Percentiles rank a stretch among this genome's conserved stretches.
phyloP scores from a whole-genome alignment of 176 grass and related monocot species.

The Carex myosuroides region DNA sequence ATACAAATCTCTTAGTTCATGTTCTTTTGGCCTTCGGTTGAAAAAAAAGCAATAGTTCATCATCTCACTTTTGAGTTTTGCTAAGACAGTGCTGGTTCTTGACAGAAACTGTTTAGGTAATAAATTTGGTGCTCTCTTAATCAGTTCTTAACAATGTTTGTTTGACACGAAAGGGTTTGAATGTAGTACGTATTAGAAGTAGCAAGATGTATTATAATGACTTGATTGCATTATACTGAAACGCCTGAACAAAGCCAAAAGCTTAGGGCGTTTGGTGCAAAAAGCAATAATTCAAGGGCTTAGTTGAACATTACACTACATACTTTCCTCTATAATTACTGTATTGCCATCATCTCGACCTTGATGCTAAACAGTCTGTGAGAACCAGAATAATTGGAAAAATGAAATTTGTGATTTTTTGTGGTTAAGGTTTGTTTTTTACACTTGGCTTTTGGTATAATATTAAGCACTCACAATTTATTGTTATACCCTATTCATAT shows the following conservation, averaged over 20 bases:
- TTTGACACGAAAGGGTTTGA: not conserved
- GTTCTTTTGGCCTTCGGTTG: not conserved
- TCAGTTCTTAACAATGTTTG: not conserved
- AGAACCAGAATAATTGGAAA: not conserved
- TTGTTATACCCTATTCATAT: too few relatives aligned
- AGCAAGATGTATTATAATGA: not conserved
- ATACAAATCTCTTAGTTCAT: not conserved
- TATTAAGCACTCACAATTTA: too few relatives aligned
- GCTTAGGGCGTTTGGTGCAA: not conserved
- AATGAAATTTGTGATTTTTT: not conserved
- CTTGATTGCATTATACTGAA: not conserved
- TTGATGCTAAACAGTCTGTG: not conserved
- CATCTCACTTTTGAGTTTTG: not conserved
- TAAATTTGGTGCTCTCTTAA: not conserved
- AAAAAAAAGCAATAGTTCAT: not conserved
- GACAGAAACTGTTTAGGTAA: not conserved
- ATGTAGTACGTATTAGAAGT: not conserved
- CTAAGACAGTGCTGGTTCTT: not conserved
- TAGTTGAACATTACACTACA: not conserved
- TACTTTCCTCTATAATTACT: not conserved
- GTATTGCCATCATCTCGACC: not conserved
- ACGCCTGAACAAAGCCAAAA: not conserved
- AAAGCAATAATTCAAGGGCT: not conserved
- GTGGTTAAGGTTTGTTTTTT: not conserved
- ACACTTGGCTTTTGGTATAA: too few relatives aligned